phyloP scores from a whole-genome alignment of 192 early-diverging fungal species.

The Entrophospora sp. region DNA sequence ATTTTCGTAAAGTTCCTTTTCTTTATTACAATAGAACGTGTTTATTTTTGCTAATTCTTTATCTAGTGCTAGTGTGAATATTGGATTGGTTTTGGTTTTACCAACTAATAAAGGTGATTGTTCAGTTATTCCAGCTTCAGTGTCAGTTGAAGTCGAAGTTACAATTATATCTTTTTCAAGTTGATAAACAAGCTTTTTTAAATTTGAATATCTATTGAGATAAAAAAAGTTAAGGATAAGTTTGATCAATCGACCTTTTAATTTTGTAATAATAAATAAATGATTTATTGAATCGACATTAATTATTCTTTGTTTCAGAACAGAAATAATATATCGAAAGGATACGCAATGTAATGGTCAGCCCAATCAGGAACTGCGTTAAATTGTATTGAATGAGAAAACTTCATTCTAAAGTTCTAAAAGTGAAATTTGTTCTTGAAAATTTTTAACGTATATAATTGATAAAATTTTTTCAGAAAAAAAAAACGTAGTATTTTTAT shows the following conservation, averaged over 20 bases:
- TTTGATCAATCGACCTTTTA: background rate
- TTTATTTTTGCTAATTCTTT: constrained; percentile 77
- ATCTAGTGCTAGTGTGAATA: constrained; percentile 73
- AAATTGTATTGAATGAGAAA: constrained; percentile 83
- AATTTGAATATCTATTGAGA: constrained; percentile 52
- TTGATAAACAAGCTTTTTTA: constrained; percentile 71
- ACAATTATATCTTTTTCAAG: constrained; percentile 58
- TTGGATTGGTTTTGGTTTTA: constrained; percentile 32
- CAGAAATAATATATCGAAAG: background rate
- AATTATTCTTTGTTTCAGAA: background rate
- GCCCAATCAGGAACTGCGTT: constrained; percentile 85
- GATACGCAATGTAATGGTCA: constrained; percentile 67
- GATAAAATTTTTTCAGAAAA: no score
- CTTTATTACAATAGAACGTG: constrained; percentile 76
- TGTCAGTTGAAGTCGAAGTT: constrained; percentile 23
- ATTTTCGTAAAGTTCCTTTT: constrained; percentile 63
- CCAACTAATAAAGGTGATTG: constrained; percentile 27
- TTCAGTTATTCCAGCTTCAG: constrained; percentile 26
- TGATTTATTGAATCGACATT: background rate
- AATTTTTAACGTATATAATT: no score
- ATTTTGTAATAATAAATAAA: no score
- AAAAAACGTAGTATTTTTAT: no score
- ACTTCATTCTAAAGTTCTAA: no score
- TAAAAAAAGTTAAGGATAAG: no score
- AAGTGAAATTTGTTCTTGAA: no score